Evolutionary conservation across 2,329 filamentous ascomycete species (phyloP).

Genomic region (Massarina eburnea): DNA sequence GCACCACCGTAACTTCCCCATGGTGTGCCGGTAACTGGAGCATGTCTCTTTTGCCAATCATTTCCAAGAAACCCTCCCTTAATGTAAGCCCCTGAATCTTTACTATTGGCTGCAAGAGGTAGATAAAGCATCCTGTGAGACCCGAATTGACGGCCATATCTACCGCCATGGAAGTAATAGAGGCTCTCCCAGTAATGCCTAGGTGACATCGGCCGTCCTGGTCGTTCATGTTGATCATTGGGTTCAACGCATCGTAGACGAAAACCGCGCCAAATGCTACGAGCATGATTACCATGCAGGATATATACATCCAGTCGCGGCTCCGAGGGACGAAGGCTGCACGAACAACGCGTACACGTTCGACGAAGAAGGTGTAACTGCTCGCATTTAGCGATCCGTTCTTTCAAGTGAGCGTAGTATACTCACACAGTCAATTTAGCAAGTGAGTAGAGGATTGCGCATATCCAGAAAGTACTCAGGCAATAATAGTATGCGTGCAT

Average conservation of each 20-base stretch:
- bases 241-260: slow-evolving; percentile 28
- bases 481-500: slow-evolving; percentile 28
- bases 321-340: slow-evolving; percentile 29
- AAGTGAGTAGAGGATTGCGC: slow-evolving; percentile 40
- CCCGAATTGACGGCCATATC: slow-evolving; percentile 38
- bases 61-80: no score
- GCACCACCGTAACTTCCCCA: slow-evolving; percentile 11
- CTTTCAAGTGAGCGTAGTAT: not conserved
- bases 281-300: slow-evolving; percentile 24
- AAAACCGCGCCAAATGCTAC: slow-evolving; percentile 24
- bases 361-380: slow-evolving; percentile 43
- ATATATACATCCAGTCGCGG: slow-evolving; percentile 37
- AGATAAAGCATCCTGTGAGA: slow-evolving; percentile 41
- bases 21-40: not conserved
- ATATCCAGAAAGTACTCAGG: slow-evolving; percentile 37
- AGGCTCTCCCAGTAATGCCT: slow-evolving; percentile 36
- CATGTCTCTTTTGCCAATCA: not conserved
- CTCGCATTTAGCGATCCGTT: not conserved
- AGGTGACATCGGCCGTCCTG: slow-evolving; percentile 39
- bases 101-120: slow-evolving; percentile 31
- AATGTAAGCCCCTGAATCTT: slow-evolving; percentile 3
- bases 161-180: slow-evolving; percentile 38
- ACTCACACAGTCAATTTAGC: slow-evolving; percentile 36
- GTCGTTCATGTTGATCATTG: slow-evolving; percentile 28
- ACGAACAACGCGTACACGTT: slow-evolving; percentile 42